Conservation (phyloP, 2,329 filamentous ascomycete species). For the Trichoderma pleuroti region DNA sequence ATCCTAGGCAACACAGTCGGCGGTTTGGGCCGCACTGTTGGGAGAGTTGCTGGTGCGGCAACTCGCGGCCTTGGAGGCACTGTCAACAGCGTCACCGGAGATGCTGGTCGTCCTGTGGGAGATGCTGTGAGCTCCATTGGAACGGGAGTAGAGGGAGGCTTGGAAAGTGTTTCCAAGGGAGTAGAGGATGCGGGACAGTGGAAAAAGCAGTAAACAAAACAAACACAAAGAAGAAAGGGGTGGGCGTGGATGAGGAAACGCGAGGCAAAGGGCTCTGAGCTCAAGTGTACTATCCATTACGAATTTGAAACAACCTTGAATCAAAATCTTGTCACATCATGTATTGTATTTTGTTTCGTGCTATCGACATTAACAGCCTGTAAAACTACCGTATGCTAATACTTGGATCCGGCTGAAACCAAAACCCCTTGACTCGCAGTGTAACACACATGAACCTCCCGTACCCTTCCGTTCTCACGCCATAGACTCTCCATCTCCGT, state of each 20-base stretch:
- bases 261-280: background rate
- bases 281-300: background rate
- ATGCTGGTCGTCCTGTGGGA: slow-evolving; percentile 52
- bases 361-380: background rate
- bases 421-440: background rate
- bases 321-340: background rate
- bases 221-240: background rate
- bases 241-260: background rate
- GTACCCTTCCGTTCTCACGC: background rate
- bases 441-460: background rate
- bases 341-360: background rate
- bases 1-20: slow-evolving; percentile 41
- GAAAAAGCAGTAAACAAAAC: slow-evolving; percentile 38
- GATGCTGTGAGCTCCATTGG: slow-evolving; percentile 53
- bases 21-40: slow-evolving; percentile 39
- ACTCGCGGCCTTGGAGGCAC: slow-evolving; percentile 57
- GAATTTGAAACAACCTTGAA: background rate
- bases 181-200: slow-evolving; percentile 58
- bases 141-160: slow-evolving; percentile 51
- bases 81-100: slow-evolving; percentile 51
- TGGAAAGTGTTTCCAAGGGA: slow-evolving; percentile 48
- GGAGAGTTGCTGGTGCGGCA: slow-evolving; percentile 47
- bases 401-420: background rate
- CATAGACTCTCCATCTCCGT: background rate
- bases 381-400: background rate